These are phyloP conservation scores for Sporothrix luriei DNA, from an alignment of 2,329 filamentous ascomycete genomes.

Conservation along the genomic window DNA sequence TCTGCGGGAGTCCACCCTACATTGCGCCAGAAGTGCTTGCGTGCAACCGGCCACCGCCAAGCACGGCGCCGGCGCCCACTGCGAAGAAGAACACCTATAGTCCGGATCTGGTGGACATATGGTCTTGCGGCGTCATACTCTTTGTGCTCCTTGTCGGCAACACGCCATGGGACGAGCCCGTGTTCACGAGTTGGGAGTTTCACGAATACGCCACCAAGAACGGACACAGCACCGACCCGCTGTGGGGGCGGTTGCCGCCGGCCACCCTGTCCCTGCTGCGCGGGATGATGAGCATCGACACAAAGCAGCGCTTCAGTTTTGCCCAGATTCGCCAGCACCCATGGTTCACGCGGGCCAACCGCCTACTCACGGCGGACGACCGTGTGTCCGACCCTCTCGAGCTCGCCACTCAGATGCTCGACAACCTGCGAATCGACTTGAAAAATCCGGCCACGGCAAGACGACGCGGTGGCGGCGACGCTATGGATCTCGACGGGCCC, in stretches of 20 bases:
- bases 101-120: conserved; percentile 85
- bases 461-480: conserved; percentile 49
- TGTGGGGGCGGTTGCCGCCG: conserved; percentile 78
- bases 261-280: conserved; percentile 79
- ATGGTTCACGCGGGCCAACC: conserved; percentile 87
- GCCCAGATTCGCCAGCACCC: conserved; percentile 85
- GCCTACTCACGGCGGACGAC: conserved; percentile 72
- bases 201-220: conserved; percentile 80
- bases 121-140: conserved; percentile 97
- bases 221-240: conserved; percentile 78
- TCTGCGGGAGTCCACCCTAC: conserved; percentile 95
- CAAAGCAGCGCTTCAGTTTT: conserved; percentile 76
- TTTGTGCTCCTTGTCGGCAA: conserved; percentile 95
- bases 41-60: conserved; percentile 45
- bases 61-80: not conserved
- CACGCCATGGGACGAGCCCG: conserved; percentile 96
- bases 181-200: conserved; percentile 79
- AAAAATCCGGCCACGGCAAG: conserved; percentile 57
- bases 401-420: conserved; percentile 93
- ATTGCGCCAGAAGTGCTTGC: conserved; percentile 88
- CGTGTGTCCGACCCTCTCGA: conserved; percentile 75
- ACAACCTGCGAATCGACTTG: conserved; percentile 87
- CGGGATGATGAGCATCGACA: conserved; percentile 88
- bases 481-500: conserved; percentile 73
- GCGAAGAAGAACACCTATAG: conserved; percentile 59